A percentile compares a stretch with the other conserved stretches of the same genome.
phyloP scores from a whole-genome alignment of 2,329 filamentous ascomycete genomes.

The Aspergillus bombycis region DNA sequence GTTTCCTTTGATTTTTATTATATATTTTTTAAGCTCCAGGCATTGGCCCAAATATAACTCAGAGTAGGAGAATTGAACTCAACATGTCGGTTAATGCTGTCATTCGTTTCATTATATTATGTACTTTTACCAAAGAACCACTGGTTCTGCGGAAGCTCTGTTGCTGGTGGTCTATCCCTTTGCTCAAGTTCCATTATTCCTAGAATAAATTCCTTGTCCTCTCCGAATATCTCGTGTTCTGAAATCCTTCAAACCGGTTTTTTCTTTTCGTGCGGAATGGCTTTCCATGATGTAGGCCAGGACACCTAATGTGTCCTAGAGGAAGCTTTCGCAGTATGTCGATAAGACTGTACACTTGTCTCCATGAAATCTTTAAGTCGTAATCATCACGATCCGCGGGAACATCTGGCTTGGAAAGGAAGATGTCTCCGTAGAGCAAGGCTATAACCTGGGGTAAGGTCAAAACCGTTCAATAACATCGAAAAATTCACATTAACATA shows the following conservation, averaged over 20 bases:
- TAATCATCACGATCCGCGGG: conserved; percentile 26
- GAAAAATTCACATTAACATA: conserved; percentile 6
- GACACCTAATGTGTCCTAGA: neutral
- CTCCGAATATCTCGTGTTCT: conserved; percentile 29
- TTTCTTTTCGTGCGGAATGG: neutral
- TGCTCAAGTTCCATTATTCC: conserved; percentile 36
- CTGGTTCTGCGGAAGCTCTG: conserved; percentile 40
- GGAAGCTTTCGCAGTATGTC: neutral
- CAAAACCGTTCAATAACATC: neutral
- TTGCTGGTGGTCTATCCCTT: conserved; percentile 45
- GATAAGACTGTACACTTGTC: conserved; percentile 6
- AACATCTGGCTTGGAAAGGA: conserved; percentile 28
- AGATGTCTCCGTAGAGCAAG: conserved; percentile 24
- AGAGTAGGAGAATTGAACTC: too few species aligned
- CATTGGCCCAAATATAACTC: too few species aligned
- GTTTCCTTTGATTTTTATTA: too few species aligned
- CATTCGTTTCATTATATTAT: too few species aligned
- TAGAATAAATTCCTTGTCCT: conserved; percentile 39
- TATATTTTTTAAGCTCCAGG: too few species aligned
- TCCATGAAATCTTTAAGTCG: conserved; percentile 25
- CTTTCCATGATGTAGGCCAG: neutral
- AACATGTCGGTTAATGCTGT: too few species aligned
- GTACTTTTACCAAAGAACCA: conserved; percentile 32
- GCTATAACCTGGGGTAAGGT: conserved; percentile 20
- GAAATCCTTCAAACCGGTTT: neutral